Conservation (phyloP, 2,329 filamentous ascomycete species). For the Scleromitrula shiraiana region DNA sequence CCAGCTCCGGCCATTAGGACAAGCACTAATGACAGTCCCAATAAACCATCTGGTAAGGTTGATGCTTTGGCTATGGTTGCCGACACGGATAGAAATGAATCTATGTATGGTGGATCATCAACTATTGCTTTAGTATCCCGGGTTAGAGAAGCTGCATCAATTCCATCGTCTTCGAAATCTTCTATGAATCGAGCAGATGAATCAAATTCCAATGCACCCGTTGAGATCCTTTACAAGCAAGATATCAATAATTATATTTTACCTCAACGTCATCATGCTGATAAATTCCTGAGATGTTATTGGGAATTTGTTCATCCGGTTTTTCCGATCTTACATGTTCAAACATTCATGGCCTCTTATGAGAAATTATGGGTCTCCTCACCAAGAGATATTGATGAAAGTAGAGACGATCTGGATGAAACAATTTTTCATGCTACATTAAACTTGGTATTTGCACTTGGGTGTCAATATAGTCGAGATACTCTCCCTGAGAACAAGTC, state of each 20-base stretch:
- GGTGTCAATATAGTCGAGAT: slow-evolving; percentile 21
- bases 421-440: slow-evolving; percentile 21
- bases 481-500: slow-evolving; percentile 8
- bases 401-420: slow-evolving; percentile 6
- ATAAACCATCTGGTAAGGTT: not conserved
- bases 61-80: slow-evolving; percentile 6
- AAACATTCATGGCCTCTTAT: slow-evolving; percentile 12
- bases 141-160: slow-evolving; percentile 4
- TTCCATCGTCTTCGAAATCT: not conserved
- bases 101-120: slow-evolving; percentile 3
- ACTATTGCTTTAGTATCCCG: slow-evolving; percentile 4
- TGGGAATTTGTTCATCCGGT: slow-evolving; percentile 19
- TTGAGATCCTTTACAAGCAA: slow-evolving; percentile 5
- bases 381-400: not conserved
- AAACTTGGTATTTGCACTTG: slow-evolving; percentile 29
- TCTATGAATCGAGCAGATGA: not conserved
- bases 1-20: too few relatives aligned
- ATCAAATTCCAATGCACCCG: not conserved
- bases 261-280: slow-evolving; percentile 15
- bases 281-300: slow-evolving; percentile 17
- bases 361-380: slow-evolving; percentile 13
- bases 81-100: not conserved
- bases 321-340: slow-evolving; percentile 17
- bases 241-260: slow-evolving; percentile 11
- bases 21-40: not conserved